These are phyloP conservation scores for Verticillium alfalfae DNA, from an alignment of 2,329 filamentous ascomycete species.

Conservation along the genomic window DNA sequence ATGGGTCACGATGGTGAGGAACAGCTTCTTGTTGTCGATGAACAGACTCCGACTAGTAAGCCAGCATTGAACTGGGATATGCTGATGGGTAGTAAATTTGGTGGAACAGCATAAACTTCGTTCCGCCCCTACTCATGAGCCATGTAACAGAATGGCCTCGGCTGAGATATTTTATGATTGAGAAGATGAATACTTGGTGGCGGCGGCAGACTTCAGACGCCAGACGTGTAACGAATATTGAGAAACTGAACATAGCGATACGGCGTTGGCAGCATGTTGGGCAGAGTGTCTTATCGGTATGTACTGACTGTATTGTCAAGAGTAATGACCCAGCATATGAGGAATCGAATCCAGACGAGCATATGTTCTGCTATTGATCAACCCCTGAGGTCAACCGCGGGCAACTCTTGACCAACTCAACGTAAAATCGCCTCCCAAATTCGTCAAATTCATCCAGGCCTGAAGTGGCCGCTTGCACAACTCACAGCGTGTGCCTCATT, in stretches of 20 bases:
- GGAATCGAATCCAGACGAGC: no score
- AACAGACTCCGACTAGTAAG: slow-evolving; percentile 12
- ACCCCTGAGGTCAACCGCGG: no score
- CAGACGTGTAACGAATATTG: not conserved
- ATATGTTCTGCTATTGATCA: no score
- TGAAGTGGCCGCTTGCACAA: no score
- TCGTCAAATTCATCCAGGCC: no score
- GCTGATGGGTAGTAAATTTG: not conserved
- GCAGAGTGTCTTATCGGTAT: not conserved
- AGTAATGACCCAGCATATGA: not conserved
- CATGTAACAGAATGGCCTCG: not conserved
- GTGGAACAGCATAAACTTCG: not conserved
- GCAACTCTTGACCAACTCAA: not conserved
- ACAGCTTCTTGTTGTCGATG: slow-evolving; percentile 20
- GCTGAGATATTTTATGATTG: not conserved
- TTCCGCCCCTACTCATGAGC: no score
- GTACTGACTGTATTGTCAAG: not conserved
- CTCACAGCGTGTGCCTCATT: no score
- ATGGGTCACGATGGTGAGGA: not conserved
- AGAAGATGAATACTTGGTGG: no score
- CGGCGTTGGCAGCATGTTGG: not conserved
- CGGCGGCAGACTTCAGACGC: not conserved
- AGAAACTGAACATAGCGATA: not conserved
- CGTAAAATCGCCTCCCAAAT: no score
- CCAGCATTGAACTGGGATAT: slow-evolving; percentile 5